Conservation (phyloP, 2,329 filamentous ascomycete species). For the Coniochaeta prunicola region DNA sequence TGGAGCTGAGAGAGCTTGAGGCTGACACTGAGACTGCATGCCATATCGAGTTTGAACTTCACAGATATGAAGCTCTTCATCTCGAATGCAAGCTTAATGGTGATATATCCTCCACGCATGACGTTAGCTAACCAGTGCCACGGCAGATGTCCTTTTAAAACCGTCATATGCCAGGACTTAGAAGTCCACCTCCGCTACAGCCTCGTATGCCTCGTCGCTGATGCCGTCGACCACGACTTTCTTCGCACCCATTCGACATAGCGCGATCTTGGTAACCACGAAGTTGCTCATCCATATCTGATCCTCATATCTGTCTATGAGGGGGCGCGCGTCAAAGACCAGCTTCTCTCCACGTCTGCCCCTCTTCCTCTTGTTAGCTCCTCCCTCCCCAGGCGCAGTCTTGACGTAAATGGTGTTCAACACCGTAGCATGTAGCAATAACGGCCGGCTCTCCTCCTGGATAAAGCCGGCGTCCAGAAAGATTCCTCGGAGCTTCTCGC, state of each 20-base stretch:
- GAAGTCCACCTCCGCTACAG: slow-evolving; percentile 40
- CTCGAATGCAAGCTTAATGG: neutral
- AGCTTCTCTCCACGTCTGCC: slow-evolving; percentile 26
- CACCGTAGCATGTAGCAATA: slow-evolving; percentile 78
- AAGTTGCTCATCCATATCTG: slow-evolving; percentile 66
- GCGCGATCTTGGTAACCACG: slow-evolving; percentile 60
- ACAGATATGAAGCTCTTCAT: neutral
- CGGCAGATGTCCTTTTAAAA: neutral
- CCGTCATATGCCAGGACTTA: slow-evolving; percentile 11
- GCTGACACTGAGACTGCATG: neutral
- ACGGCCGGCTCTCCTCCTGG: slow-evolving; percentile 47
- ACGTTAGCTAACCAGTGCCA: neutral
- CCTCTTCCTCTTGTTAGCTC: slow-evolving; percentile 11
- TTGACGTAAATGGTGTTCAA: slow-evolving; percentile 77
- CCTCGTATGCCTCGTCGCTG: slow-evolving; percentile 46
- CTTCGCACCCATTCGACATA: slow-evolving; percentile 86
- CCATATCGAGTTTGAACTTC: neutral
- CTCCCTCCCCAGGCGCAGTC: slow-evolving; percentile 15
- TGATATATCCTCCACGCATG: neutral
- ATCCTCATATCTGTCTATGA: slow-evolving; percentile 54
- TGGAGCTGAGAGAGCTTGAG: neutral
- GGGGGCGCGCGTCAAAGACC: slow-evolving; percentile 45
- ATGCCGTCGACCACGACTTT: slow-evolving; percentile 44
- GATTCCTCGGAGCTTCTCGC: slow-evolving; percentile 39
- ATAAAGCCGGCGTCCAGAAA: slow-evolving; percentile 54